These are phyloP conservation scores for Kluyveromyces sp. DNA, from an alignment of 1,139 yeast species.

Conservation along the genomic window DNA sequence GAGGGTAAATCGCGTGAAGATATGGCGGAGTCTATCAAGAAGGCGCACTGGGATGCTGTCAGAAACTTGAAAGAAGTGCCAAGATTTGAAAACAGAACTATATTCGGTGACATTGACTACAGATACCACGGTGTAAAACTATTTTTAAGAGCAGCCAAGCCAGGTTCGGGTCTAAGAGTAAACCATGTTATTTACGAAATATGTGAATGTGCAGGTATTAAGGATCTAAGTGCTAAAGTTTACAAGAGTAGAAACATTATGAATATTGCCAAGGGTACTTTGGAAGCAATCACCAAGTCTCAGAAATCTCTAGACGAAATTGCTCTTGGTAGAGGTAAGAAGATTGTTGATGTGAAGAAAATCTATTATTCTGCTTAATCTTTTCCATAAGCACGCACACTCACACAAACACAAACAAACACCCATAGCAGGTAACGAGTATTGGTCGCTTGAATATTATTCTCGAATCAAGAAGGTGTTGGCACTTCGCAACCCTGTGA, in stretches of 20 bases:
- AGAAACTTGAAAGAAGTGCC: slow-evolving; percentile 78
- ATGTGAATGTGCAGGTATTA: slow-evolving; percentile 91
- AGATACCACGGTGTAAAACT: slow-evolving; percentile 84
- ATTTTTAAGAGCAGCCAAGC: slow-evolving; percentile 77
- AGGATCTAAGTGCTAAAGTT: slow-evolving; percentile 85
- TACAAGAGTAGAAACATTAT: slow-evolving; percentile 89
- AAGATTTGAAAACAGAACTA: slow-evolving; percentile 85
- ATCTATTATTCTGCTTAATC: slow-evolving; percentile 56
- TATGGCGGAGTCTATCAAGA: slow-evolving; percentile 65
- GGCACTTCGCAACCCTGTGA: too few species aligned
- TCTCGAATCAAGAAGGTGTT: too few species aligned
- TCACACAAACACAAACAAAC: too few species aligned
- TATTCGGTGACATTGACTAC: slow-evolving; percentile 73
- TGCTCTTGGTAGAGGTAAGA: slow-evolving; percentile 91
- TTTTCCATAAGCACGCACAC: too few species aligned
- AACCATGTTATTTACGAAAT: slow-evolving; percentile 87
- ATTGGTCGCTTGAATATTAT: too few species aligned
- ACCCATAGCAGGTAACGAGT: too few species aligned
- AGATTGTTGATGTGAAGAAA: slow-evolving; percentile 86
- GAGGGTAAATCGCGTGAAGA: slow-evolving; percentile 88
- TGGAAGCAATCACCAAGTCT: slow-evolving; percentile 69
- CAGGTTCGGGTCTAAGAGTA: slow-evolving; percentile 91
- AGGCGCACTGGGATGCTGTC: slow-evolving; percentile 93
- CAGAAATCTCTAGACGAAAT: slow-evolving; percentile 81
- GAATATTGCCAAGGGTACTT: slow-evolving; percentile 87